A percentile compares a stretch with the other conserved stretches of the same genome.
Evolutionary conservation across 129 eudicot genomes (phyloP).

Genomic region (Daucus carota): DNA sequence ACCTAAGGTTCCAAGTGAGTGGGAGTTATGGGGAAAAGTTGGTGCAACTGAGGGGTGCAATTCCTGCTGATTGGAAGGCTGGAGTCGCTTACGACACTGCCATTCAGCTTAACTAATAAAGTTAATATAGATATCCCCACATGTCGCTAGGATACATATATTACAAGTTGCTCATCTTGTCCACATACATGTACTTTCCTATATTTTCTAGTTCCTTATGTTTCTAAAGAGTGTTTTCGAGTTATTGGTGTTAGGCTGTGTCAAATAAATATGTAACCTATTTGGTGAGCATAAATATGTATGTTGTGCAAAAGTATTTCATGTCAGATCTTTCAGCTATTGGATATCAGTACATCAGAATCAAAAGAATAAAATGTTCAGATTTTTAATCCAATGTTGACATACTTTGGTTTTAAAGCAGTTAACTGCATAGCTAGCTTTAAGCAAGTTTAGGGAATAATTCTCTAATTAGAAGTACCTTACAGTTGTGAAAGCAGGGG

Average conservation of each 20-base stretch:
- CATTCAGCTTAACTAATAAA: constrained; percentile 38
- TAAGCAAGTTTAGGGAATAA: background rate
- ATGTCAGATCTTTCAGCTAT: background rate
- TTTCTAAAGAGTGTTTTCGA: background rate
- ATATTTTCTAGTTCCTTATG: constrained; percentile 1
- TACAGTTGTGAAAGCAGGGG: background rate
- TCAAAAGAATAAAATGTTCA: background rate
- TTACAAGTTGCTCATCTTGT: background rate
- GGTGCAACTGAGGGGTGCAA: constrained; percentile 34
- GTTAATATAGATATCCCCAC: constrained; percentile 17
- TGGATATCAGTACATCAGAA: background rate
- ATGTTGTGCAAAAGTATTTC: background rate
- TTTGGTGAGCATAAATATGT: background rate
- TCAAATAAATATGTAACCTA: background rate
- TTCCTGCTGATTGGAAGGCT: constrained; percentile 53
- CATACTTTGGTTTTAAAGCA: background rate
- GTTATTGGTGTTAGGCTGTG: constrained; percentile 4
- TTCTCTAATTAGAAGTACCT: background rate
- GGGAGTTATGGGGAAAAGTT: constrained; percentile 34
- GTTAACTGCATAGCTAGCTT: background rate
- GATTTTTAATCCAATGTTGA: background rate
- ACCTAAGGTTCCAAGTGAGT: constrained; percentile 49
- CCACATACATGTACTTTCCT: constrained; percentile 1
- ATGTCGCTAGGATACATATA: background rate
- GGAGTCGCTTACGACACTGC: constrained; percentile 52